Evolutionary conservation across 306 rosid genomes (phyloP), one percentile per base, ranked within the genome.

Genomic region (Cicer bijugum): DNA sequence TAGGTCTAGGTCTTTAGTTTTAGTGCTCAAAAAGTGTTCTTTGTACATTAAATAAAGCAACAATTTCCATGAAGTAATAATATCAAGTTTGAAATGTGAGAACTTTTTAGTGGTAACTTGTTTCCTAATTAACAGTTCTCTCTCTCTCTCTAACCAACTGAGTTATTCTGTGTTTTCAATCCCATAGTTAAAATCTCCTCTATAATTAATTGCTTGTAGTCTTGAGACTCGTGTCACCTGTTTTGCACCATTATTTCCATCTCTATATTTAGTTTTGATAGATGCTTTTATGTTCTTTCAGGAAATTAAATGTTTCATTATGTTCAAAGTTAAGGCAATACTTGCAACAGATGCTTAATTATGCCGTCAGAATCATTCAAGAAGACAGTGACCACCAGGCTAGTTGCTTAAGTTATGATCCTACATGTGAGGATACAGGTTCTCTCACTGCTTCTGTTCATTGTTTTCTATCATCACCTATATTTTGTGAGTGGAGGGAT

Each of bases 401-500:
- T 12, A 59, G 72, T 80, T 85, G 82, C 90, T 55, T 82, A 39
- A 82, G 86, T 76, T 82, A 60, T 76, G 92, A 87, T 56, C 81
- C 87, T 39, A 6, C 74, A 64, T 76, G 76, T 80, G 85, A 81
- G 72, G 86, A 83, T 78, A 75, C 78, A 17, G 80, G 76, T 52
- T 75, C 83, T 72, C 76, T 84, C 67, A 71, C 74, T 78, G 74
- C 86, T 74, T 87, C 92, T 76, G 75, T 93, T 12, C 82, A 64
- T 72, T 69, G 91, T 84, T 89, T 91, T 78, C 76, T 88, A 82
- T 83, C 80, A 44, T 85, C 92, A 65, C 91, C 93, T 42, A 72
- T 93, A 67, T 89, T 89, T 77, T 69, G 39, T 9, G 69, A 77
- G 71, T 52, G 69, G 87, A 80, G 72, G 51, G 86, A 86, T 81